Conservation (phyloP, 2,329 filamentous ascomycete species). For the Diaporthe sp. region DNA sequence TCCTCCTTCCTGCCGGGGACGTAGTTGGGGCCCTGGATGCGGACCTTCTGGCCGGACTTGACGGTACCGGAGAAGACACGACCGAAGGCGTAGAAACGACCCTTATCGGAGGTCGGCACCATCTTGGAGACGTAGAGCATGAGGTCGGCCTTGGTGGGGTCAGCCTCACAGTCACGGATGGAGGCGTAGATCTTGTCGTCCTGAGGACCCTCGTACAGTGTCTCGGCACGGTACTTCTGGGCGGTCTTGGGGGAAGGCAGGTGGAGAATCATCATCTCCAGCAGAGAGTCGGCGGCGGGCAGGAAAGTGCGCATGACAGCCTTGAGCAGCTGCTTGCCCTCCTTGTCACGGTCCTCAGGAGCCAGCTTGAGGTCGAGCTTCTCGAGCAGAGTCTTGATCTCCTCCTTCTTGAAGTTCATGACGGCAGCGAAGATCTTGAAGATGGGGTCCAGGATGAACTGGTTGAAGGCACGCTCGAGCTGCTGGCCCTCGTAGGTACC, state of each 20-base stretch:
- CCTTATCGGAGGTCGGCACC: constrained; percentile 99
- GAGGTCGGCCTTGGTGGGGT: constrained; percentile 91
- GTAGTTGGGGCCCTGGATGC: constrained; percentile 99
- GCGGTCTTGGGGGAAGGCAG: constrained; percentile 95
- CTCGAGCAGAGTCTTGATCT: constrained; percentile 83
- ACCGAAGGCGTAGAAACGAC: constrained; percentile 99
- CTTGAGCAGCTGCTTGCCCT: constrained; percentile 99
- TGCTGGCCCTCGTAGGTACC: constrained; percentile 85
- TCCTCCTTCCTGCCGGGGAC: constrained; percentile 98
- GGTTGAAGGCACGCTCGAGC: constrained; percentile 98
- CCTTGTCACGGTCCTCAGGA: constrained; percentile 88
- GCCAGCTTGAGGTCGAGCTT: constrained; percentile 97
- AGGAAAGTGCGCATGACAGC: constrained; percentile 99
- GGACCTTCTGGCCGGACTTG: constrained; percentile 98
- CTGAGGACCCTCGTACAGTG: constrained; percentile 95
- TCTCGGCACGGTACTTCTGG: constrained; percentile 98
- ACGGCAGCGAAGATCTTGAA: constrained; percentile 98
- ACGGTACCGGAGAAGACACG: constrained; percentile 99
- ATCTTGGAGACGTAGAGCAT: constrained; percentile 99
- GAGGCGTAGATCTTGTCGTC: constrained; percentile 94
- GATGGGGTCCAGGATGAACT: constrained; percentile 99
- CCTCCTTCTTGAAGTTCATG: constrained; percentile 99
- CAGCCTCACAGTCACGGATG: constrained; percentile 91
- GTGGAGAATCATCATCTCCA: constrained; percentile 99
- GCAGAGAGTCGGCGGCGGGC: constrained; percentile 94